Evolutionary conservation across 805 yeast species (phyloP).

Genomic region (Nakazawaea sp.): DNA sequence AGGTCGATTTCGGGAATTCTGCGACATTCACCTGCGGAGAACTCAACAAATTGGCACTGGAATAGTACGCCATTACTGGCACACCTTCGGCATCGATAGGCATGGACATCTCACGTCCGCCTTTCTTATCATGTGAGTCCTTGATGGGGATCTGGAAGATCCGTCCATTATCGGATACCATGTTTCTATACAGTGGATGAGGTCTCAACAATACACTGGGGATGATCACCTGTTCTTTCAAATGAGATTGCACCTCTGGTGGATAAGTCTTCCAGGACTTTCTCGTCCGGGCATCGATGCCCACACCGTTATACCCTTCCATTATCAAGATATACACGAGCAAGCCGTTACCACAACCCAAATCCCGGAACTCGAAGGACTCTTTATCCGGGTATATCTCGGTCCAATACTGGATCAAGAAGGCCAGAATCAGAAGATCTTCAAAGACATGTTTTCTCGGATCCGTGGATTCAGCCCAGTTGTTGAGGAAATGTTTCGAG

Average conservation of each 20-base stretch:
- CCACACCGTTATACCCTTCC: constrained; percentile 81
- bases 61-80: constrained; percentile 47
- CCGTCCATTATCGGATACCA: constrained; percentile 61
- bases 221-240: constrained; percentile 76
- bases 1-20: constrained; percentile 64
- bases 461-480: constrained; percentile 92
- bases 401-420: constrained; percentile 81
- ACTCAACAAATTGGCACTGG: constrained; percentile 43
- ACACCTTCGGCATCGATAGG: constrained; percentile 18
- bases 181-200: constrained; percentile 50
- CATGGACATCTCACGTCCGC: constrained; percentile 11
- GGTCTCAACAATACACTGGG: constrained; percentile 70
- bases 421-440: constrained; percentile 93
- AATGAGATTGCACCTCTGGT: constrained; percentile 42
- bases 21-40: constrained; percentile 54
- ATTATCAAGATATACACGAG: constrained; percentile 63
- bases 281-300: constrained; percentile 84
- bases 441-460: constrained; percentile 95
- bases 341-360: constrained; percentile 95
- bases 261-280: constrained; percentile 86
- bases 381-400: constrained; percentile 31
- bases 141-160: constrained; percentile 45
- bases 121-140: constrained; percentile 12
- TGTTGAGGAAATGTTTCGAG: constrained; percentile 64
- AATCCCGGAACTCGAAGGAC: constrained; percentile 69